Evolutionary conservation across 2,329 filamentous ascomycete species (phyloP).

Genomic region (Aspergillus sp.): DNA sequence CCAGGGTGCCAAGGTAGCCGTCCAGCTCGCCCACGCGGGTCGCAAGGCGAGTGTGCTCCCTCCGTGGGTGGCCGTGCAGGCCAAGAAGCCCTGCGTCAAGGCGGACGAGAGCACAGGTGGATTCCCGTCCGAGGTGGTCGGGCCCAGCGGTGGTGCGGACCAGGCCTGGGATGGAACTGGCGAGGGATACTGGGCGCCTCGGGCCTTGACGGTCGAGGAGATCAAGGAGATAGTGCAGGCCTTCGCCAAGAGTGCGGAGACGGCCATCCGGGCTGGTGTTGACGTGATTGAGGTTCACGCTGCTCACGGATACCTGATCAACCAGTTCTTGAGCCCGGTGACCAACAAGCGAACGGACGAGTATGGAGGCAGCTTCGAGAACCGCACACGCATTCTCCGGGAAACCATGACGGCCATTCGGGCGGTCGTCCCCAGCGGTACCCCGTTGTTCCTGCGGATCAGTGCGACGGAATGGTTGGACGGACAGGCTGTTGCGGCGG

Average conservation of each 20-base stretch:
- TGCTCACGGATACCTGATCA: slow-evolving; percentile 76
- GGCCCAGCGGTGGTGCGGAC: slow-evolving; percentile 43
- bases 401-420: slow-evolving; percentile 66
- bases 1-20: slow-evolving; percentile 72
- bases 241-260: slow-evolving; percentile 60
- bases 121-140: slow-evolving; percentile 54
- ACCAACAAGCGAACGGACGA: slow-evolving; percentile 66
- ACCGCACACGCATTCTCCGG: slow-evolving; percentile 66
- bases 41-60: slow-evolving; percentile 60
- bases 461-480: slow-evolving; percentile 75
- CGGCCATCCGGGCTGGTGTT: slow-evolving; percentile 68
- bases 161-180: slow-evolving; percentile 63
- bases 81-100: slow-evolving; percentile 23
- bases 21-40: slow-evolving; percentile 82
- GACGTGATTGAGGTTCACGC: slow-evolving; percentile 78
- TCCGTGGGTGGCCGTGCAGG: slow-evolving; percentile 43
- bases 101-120: slow-evolving; percentile 56
- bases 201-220: slow-evolving; percentile 66
- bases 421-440: slow-evolving; percentile 61
- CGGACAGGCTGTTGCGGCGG: slow-evolving; percentile 26
- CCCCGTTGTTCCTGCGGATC: slow-evolving; percentile 72
- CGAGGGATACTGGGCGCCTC: slow-evolving; percentile 61
- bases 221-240: slow-evolving; percentile 65
- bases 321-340: slow-evolving; percentile 68
- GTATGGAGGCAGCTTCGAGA: slow-evolving; percentile 57